Conservation (phyloP, 2,329 filamentous ascomycete species). For the Colletotrichum scovillei region DNA sequence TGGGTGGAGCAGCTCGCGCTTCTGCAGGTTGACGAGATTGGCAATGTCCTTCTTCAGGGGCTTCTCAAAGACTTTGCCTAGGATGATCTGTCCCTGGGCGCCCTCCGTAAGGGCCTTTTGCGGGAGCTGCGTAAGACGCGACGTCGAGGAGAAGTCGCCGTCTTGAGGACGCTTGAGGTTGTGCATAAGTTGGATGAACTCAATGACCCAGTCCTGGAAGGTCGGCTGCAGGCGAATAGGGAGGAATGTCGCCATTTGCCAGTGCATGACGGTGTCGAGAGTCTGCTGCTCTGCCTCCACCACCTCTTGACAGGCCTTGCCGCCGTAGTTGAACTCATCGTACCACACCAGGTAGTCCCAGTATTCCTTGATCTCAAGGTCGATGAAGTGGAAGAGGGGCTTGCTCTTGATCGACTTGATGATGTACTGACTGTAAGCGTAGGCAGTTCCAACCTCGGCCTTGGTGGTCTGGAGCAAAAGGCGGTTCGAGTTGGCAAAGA, state of each 20-base stretch:
- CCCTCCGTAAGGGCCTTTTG: conserved; percentile 70
- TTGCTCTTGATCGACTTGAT: conserved; percentile 97
- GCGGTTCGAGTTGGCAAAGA: conserved; percentile 93
- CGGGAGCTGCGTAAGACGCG: conserved; percentile 68
- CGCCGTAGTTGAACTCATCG: conserved; percentile 98
- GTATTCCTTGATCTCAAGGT: conserved; percentile 97
- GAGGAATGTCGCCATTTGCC: conserved; percentile 94
- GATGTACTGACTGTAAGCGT: conserved; percentile 96
- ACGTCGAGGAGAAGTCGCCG: conserved; percentile 62
- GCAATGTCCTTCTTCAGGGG: conserved; percentile 91
- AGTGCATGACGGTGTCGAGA: conserved; percentile 95
- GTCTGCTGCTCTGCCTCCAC: conserved; percentile 78
- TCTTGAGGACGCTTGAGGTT: conserved; percentile 77
- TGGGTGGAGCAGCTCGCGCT: conserved; percentile 88
- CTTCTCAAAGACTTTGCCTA: conserved; percentile 87
- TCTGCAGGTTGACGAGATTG: conserved; percentile 84
- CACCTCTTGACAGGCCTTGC: conserved; percentile 88
- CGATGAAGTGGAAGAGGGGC: conserved; percentile 95
- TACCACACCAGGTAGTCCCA: conserved; percentile 99
- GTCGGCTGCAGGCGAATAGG: conserved; percentile 82
- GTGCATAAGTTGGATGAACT: conserved; percentile 97
- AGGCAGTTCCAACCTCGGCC: conserved; percentile 95
- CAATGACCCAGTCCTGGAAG: conserved; percentile 93
- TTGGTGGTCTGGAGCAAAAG: conserved; percentile 96
- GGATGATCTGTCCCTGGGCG: conserved; percentile 71